Base-by-base conservation (phyloP, 768 basidiomycete species). In the Leucosporidium yakuticum region DNA sequence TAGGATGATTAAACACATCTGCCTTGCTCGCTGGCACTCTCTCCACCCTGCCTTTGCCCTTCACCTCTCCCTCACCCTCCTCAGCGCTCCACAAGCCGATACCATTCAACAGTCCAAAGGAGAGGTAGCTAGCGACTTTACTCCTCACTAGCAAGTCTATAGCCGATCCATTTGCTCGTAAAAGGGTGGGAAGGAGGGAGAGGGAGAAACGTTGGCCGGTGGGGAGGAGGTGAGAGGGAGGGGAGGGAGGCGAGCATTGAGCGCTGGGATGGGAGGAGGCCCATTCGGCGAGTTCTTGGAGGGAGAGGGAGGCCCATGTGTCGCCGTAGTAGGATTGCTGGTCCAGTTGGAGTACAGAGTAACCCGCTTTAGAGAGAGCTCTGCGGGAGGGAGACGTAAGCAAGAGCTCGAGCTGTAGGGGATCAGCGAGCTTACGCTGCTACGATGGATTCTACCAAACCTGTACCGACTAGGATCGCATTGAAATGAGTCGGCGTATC, bases 61-160 rank as follows among this genome's bases (percentile, higher is more conserved):
- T 44, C 44, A 74, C 85, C 87, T 54, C 91, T 79, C 50, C 7
- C 19, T 34, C 31, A 5, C 4, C 56, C 32, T 74, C 85, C 87
- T 54, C 90, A 79, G 54, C 81, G 84, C 25, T 88, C 82, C 49
- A 71, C 2, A 73, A 50, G 1, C 65, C 69, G 27, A 70, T 60
- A 29, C 83, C 84, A 69, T 88, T 90, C 25, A 98, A 80, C 5
- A 96, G 82, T 56, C 88, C 86, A 77, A 93, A 98, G 4, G 87
- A 87, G n/a, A 91, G 90, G 76, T 98, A 97, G 65, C 87, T 86
- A 12, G 91, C 83, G 20, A 97, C 91, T 29, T 91, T 89, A 19
- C 90, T 92, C 1, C 84, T 81, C 15, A 95, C 81, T 4, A 98
- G 81, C 3, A 88, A 84, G 3, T 88, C 84, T 51, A 97, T 90